These are phyloP conservation scores for Ophiocordyceps camponoti-saundersi DNA, from an alignment of 2,329 filamentous ascomycete species.

Conservation along the genomic window DNA sequence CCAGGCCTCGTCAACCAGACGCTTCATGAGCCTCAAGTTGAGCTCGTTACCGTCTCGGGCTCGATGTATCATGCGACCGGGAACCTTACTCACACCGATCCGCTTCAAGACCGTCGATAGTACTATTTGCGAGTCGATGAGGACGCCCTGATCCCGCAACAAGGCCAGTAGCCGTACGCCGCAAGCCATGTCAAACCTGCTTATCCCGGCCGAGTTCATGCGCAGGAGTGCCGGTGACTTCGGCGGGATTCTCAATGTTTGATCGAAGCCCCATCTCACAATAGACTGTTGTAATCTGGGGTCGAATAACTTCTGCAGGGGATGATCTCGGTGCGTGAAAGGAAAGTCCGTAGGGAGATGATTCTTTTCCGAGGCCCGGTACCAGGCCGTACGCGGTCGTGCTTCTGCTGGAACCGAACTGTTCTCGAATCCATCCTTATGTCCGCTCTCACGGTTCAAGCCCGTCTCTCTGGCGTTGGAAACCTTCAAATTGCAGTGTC, in stretches of 20 bases:
- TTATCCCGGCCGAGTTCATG: slow-evolving; percentile 3
- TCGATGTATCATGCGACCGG: slow-evolving; percentile 10
- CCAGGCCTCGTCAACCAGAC: slow-evolving; percentile 17
- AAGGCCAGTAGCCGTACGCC: slow-evolving; percentile 18
- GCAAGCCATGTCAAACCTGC: slow-evolving; percentile 15
- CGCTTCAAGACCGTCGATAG: slow-evolving; percentile 11
- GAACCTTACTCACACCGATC: slow-evolving; percentile 12
- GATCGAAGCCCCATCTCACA: slow-evolving; percentile 28
- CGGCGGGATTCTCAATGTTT: slow-evolving; percentile 11
- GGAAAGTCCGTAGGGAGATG: slow-evolving; percentile 23
- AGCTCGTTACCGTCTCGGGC: slow-evolving; percentile 15
- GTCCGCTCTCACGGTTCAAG: background rate
- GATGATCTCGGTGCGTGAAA: slow-evolving; percentile 23
- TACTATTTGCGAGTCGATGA: slow-evolving; percentile 15
- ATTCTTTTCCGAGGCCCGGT: slow-evolving; percentile 2
- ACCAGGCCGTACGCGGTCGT: background rate
- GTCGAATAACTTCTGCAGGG: slow-evolving; percentile 28
- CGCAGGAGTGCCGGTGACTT: slow-evolving; percentile 3
- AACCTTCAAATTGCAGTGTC: background rate
- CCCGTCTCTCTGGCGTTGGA: background rate
- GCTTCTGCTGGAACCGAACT: background rate
- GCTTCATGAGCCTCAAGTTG: slow-evolving; percentile 12
- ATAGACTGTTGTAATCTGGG: slow-evolving; percentile 19
- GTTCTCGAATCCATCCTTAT: background rate
- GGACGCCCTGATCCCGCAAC: slow-evolving; percentile 17